Conservation (phyloP, 345 rosid genomes). For the Salix suchowensis region DNA sequence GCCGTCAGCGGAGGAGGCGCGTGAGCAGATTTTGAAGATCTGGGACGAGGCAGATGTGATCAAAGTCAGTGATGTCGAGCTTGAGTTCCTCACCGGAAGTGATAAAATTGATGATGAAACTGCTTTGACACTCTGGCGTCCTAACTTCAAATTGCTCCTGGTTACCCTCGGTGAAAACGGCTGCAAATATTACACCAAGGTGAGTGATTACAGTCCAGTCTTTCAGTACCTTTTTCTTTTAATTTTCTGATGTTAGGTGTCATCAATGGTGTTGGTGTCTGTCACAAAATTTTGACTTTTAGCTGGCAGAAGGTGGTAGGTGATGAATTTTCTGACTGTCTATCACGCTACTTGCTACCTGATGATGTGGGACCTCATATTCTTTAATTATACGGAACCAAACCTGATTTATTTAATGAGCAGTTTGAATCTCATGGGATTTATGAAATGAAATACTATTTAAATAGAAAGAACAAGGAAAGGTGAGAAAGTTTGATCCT, state of each 20-base stretch:
- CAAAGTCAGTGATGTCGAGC: slow-evolving; percentile 93
- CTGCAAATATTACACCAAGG: slow-evolving; percentile 94
- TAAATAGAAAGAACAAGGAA: not conserved
- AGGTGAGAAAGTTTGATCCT: not conserved
- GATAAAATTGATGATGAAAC: slow-evolving; percentile 64
- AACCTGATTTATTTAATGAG: not conserved
- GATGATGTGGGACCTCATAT: not conserved
- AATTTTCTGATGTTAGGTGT: not conserved
- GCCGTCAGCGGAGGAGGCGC: slow-evolving; percentile 86
- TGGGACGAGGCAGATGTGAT: slow-evolving; percentile 97
- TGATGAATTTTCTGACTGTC: not conserved
- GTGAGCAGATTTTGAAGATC: slow-evolving; percentile 79
- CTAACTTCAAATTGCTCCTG: slow-evolving; percentile 71
- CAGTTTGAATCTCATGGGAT: not conserved
- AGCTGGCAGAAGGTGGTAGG: slow-evolving; percentile 7
- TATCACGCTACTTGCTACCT: not conserved
- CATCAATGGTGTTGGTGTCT: not conserved
- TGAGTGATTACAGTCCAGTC: not conserved
- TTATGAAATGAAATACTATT: not conserved
- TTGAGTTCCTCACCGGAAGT: slow-evolving; percentile 87
- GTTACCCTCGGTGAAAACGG: slow-evolving; percentile 96
- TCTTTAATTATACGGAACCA: not conserved
- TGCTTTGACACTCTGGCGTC: slow-evolving; percentile 87
- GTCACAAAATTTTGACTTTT: not conserved
- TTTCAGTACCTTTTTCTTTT: not conserved